Conservation (phyloP, 2,329 filamentous ascomycete genomes). For the Lecanicillium sp. region DNA sequence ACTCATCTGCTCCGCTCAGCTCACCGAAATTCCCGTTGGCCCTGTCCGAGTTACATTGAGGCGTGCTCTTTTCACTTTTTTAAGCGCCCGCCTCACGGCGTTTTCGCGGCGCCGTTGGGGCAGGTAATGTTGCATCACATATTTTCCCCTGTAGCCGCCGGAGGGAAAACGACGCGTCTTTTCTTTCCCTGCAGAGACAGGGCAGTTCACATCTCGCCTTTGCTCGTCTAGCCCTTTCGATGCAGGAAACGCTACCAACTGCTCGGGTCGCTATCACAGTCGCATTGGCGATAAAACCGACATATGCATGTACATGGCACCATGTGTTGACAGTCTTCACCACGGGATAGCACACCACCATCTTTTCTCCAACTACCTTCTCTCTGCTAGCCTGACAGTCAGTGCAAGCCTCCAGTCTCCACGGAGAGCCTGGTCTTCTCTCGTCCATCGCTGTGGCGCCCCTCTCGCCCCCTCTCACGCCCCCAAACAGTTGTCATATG, state of each 20-base stretch:
- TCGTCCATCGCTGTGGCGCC: background rate
- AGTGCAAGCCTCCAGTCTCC: background rate
- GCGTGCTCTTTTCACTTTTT: background rate
- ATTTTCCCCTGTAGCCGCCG: constrained; percentile 1
- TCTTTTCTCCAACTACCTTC: no score
- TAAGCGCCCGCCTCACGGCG: constrained; percentile 9
- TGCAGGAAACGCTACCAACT: background rate
- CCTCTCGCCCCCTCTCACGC: background rate
- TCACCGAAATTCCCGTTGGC: constrained; percentile 5
- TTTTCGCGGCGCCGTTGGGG: background rate
- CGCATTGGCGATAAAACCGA: background rate
- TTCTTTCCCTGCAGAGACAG: no score
- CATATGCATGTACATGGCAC: background rate
- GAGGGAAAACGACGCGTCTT: no score
- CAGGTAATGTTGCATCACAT: constrained; percentile 9
- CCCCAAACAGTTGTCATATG: background rate
- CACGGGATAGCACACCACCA: no score
- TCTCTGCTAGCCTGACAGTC: background rate
- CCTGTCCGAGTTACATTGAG: background rate
- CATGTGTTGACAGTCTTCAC: no score
- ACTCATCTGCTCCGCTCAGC: background rate
- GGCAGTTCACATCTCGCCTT: background rate
- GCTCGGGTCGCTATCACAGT: background rate
- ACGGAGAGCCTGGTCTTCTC: background rate
- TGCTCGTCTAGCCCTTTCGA: background rate